These are phyloP conservation scores for Gossypium stocksii DNA, from an alignment of 345 rosid genomes.

Conservation along the genomic window DNA sequence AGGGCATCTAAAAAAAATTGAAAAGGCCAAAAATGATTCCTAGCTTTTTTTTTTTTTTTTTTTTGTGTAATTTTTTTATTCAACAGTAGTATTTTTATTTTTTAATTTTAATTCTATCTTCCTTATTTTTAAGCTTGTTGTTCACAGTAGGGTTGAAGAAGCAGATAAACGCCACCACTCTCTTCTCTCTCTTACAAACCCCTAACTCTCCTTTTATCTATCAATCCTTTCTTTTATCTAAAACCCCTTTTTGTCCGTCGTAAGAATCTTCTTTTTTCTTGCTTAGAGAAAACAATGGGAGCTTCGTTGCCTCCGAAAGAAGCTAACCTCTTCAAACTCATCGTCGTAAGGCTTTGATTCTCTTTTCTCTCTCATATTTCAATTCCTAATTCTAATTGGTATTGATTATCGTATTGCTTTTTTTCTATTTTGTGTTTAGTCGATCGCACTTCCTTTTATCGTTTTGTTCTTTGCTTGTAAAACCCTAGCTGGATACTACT, in stretches of 20 bases:
- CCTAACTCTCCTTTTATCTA: not conserved
- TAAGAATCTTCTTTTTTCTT: not conserved
- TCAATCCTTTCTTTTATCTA: not conserved
- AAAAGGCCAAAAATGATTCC: not conserved
- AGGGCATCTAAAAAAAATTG: not conserved
- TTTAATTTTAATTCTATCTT: not conserved
- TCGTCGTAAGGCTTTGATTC: constrained; percentile 79
- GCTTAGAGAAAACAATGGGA: constrained; percentile 50
- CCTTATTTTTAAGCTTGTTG: not conserved
- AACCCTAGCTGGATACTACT: constrained; percentile 24
- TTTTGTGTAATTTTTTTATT: not conserved
- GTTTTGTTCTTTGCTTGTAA: constrained; percentile 7
- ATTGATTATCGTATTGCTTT: not conserved
- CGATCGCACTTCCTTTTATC: constrained; percentile 10
- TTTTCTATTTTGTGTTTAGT: not conserved
- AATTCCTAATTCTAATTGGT: not conserved
- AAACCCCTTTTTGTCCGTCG: not conserved
- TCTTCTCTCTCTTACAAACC: constrained; percentile 4
- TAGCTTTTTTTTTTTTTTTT: no score
- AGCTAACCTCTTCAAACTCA: constrained; percentile 99
- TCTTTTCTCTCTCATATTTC: not conserved
- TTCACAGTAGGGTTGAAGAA: constrained; percentile 16
- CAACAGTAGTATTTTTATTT: not conserved
- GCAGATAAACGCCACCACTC: constrained; percentile 19
- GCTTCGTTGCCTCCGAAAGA: constrained; percentile 98